phyloP scores from a whole-genome alignment of 306 rosid species.

The Rosa lucieae region DNA sequence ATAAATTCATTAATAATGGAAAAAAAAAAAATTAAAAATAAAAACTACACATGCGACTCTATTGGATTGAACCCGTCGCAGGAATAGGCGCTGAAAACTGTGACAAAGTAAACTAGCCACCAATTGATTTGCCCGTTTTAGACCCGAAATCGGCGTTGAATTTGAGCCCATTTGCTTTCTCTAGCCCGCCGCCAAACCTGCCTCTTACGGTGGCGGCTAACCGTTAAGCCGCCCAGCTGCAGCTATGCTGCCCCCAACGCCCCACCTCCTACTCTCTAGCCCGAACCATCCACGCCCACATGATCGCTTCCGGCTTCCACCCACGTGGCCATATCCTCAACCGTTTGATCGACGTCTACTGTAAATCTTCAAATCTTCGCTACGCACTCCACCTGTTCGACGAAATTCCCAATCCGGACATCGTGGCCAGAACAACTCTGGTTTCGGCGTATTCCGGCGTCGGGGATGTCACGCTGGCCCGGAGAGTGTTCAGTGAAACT shows the following conservation, averaged over 20 bases:
- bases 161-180: too few relatives aligned
- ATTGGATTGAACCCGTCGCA: too few relatives aligned
- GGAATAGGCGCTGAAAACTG: too few relatives aligned
- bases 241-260: constrained; percentile 24
- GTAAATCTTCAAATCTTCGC: constrained; percentile 48
- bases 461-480: constrained; percentile 3
- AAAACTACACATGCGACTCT: too few relatives aligned
- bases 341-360: constrained; percentile 50
- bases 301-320: constrained; percentile 45
- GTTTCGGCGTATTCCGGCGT: constrained; percentile 21
- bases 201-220: constrained; percentile 34
- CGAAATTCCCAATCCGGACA: constrained; percentile 27
- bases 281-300: constrained; percentile 35
- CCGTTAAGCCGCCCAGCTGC: constrained; percentile 50
- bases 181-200: too few relatives aligned
- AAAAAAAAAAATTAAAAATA: too few relatives aligned
- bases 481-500: not conserved
- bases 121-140: too few relatives aligned
- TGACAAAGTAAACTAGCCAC: too few relatives aligned
- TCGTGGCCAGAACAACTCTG: constrained; percentile 25
- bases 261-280: constrained; percentile 37
- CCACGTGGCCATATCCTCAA: constrained; percentile 52
- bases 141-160: too few relatives aligned
- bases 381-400: constrained; percentile 62
- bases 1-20: too few relatives aligned